Evolutionary conservation across 768 basidiomycete species (phyloP).

Genomic region (Coprinopsis marcescibilis): DNA sequence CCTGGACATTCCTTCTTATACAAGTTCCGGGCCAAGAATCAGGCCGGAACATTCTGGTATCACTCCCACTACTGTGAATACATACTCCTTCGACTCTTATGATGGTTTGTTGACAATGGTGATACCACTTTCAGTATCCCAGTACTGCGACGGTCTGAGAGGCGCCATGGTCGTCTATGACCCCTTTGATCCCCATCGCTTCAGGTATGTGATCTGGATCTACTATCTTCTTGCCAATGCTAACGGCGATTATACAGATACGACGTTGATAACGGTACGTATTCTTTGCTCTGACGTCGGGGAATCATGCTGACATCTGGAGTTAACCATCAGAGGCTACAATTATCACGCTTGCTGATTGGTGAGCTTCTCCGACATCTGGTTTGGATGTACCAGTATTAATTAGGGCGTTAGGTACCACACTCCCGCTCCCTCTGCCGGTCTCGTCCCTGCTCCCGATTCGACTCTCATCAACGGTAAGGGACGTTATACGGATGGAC

Average conservation of each 20-base stretch:
- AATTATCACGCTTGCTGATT: constrained; percentile 35
- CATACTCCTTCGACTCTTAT: neutral
- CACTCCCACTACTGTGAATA: constrained; percentile 16
- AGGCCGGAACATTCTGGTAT: constrained; percentile 42
- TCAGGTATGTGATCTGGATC: constrained; percentile 9
- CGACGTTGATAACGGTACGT: constrained; percentile 33
- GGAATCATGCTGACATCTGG: no score
- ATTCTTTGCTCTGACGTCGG: constrained; percentile 13
- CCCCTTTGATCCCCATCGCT: constrained; percentile 17
- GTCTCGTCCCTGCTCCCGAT: constrained; percentile 19
- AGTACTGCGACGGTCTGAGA: constrained; percentile 44
- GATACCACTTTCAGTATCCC: constrained; percentile 18
- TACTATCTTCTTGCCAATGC: constrained; percentile 5
- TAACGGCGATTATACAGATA: constrained; percentile 15
- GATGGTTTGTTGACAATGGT: neutral
- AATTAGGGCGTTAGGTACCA: constrained; percentile 21
- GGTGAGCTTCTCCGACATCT: constrained; percentile 19
- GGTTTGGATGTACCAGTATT: neutral
- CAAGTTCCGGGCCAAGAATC: constrained; percentile 25
- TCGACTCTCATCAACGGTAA: constrained; percentile 32
- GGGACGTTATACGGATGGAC: constrained; percentile 32
- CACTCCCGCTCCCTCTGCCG: constrained; percentile 15
- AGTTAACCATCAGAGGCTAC: constrained; percentile 33
- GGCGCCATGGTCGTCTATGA: constrained; percentile 34
- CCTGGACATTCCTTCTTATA: constrained; percentile 35